Percentiles rank a stretch among this genome's conserved stretches.
Evolutionary conservation across 441 rosid genomes (phyloP).

Genomic region (Manihot esculenta): DNA sequence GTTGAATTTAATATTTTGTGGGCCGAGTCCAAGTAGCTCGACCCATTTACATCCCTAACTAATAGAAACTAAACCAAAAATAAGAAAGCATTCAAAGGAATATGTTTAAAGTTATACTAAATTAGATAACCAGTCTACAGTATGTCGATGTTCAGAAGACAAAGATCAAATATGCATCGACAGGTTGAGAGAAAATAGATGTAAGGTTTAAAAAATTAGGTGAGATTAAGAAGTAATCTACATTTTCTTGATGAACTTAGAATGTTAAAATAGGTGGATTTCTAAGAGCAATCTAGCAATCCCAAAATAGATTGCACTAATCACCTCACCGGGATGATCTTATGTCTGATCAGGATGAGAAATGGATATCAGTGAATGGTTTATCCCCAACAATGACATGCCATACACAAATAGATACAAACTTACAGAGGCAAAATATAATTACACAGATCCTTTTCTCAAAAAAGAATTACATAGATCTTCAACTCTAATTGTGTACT

Average conservation of each 20-base stretch:
- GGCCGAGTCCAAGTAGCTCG: too few species aligned
- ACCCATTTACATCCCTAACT: too few species aligned
- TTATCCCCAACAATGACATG: not conserved
- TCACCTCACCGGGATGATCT: not conserved
- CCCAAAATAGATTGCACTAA: constrained; percentile 1
- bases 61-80: not conserved
- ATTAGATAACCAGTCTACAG: not conserved
- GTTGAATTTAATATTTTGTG: too few species aligned
- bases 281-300: not conserved
- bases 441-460: too few species aligned
- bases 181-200: not conserved
- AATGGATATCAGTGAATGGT: not conserved
- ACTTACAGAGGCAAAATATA: not conserved
- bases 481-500: not conserved
- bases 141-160: not conserved
- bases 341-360: not conserved
- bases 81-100: constrained; percentile 4
- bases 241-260: constrained; percentile 1
- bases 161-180: not conserved
- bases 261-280: not conserved
- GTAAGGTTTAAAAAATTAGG: not conserved
- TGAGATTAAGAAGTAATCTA: not conserved
- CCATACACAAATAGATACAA: not conserved
- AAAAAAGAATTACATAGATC: too few species aligned
- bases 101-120: not conserved